These are phyloP conservation scores for Schizophyllum amplum DNA, from an alignment of 1,284 basidiomycete species.

Conservation along the genomic window DNA sequence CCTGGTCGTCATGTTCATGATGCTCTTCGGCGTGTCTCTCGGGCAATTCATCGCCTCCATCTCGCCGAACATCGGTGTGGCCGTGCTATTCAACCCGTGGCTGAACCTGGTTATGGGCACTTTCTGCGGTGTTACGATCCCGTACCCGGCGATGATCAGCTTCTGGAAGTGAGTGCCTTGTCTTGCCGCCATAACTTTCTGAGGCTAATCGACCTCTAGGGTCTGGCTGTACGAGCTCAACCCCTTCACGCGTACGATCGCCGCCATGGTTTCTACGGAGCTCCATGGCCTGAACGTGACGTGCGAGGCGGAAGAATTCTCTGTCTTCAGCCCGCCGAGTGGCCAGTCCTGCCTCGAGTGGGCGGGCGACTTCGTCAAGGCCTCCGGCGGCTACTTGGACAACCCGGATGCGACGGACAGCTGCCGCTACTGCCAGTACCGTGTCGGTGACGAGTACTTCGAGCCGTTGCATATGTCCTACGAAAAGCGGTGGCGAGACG, in stretches of 20 bases:
- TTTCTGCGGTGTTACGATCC: conserved; percentile 80
- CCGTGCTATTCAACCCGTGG: conserved; percentile 78
- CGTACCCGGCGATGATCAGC: conserved; percentile 49
- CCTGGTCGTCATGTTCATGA: conserved; percentile 63
- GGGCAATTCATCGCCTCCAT: conserved; percentile 73
- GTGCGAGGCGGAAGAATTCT: conserved; percentile 65
- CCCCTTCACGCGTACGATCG: conserved; percentile 68
- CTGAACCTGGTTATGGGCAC: conserved; percentile 58
- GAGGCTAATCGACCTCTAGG: neutral
- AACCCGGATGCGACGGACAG: conserved; percentile 52
- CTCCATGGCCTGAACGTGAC: conserved; percentile 65
- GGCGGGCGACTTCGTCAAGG: conserved; percentile 58
- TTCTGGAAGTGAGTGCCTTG: conserved; percentile 60
- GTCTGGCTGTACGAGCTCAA: conserved; percentile 68
- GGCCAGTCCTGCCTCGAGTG: conserved; percentile 71
- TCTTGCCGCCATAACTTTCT: neutral
- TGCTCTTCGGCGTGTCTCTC: conserved; percentile 72
- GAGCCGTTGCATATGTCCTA: conserved; percentile 63
- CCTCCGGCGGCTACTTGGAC: conserved; percentile 72
- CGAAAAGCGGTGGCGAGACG: conserved; percentile 63
- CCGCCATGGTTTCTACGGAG: conserved; percentile 73
- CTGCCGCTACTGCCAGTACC: conserved; percentile 74
- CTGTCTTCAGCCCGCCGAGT: conserved; percentile 59
- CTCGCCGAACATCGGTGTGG: conserved; percentile 65
- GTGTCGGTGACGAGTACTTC: conserved; percentile 66